Evolutionary conservation across 2,329 filamentous ascomycete species (phyloP), one percentile per base, ranked within the genome.

Genomic region (Fonsecaea pedrosoi): DNA sequence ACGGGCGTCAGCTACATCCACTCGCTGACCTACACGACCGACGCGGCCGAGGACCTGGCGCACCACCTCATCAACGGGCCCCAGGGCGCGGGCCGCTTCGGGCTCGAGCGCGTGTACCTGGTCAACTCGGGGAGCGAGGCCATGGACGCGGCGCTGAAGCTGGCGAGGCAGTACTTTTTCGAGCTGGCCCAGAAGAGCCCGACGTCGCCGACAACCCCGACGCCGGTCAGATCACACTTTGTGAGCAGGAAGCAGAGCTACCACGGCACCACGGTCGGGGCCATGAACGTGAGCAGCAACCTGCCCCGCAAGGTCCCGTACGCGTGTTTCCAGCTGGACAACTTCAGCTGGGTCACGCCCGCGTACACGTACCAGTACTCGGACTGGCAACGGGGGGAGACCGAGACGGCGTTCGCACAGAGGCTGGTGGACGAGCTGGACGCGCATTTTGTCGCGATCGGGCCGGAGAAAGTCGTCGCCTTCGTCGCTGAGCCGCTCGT

Each of bases 61-160:
- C 74, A 74, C 0, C 75, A 82, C 4, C 73, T 89, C n/a, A 76
- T 84, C 54, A 78, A 81, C 8, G 83, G 82, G 2, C 76, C 78
- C 4, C 82, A 82, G 5, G 81, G 82, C 65, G 67, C 37, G 1
- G 40, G 62, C 13, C 56, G 67, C 1, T 69, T 58, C 56, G 67
- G 67, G 15, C 82, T 90, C 82, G 78, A 80, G 2, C 83, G 82
- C 72, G 82, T 82, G 1, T 87, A 85, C 66, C 82, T 89, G 56
- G 83, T 85, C 62, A 83, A 82, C 71, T 89, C 85, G 60, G 88
- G 87, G 21, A 89, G 87, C 35, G 80, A 82, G 71, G 82, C 82
- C 0, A 77, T 80, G 8, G 83, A 86, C 65, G 77, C 82, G 0
- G 80, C 81, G 0, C 69, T 85, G 59, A 85, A 86, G 69, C 71